These are phyloP conservation scores for Claviceps sp. DNA, from an alignment of 2,329 filamentous ascomycete species.

Conservation along the genomic window DNA sequence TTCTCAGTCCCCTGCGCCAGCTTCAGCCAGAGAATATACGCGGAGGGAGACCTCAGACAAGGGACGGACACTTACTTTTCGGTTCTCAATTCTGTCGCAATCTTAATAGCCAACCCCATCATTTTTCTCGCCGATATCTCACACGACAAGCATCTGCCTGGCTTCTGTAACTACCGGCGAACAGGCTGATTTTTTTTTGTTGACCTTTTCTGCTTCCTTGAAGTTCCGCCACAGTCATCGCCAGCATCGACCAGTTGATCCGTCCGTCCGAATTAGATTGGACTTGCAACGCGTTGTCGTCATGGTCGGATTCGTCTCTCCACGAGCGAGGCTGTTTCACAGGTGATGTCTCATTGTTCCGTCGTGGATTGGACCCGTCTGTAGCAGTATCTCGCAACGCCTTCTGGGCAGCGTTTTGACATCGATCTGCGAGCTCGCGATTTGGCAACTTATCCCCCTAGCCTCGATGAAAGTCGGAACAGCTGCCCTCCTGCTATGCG, in stretches of 20 bases:
- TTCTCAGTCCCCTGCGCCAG: background rate
- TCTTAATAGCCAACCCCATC: background rate
- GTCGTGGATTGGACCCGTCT: background rate
- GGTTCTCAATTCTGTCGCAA: background rate
- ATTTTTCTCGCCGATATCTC: background rate
- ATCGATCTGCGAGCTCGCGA: background rate
- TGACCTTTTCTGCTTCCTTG: background rate
- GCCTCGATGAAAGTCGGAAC: slow-evolving; percentile 10
- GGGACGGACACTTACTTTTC: background rate
- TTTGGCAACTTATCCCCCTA: background rate
- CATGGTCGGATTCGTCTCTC: slow-evolving; percentile 2
- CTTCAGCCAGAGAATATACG: background rate
- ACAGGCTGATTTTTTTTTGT: background rate
- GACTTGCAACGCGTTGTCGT: background rate
- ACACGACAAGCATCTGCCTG: background rate
- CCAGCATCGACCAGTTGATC: background rate
- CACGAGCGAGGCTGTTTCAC: slow-evolving; percentile 1
- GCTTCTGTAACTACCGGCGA: background rate
- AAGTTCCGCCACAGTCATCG: too few species aligned
- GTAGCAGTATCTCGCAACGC: too few species aligned
- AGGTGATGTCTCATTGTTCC: slow-evolving; percentile 4
- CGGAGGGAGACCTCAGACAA: background rate
- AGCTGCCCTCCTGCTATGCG: slow-evolving; percentile 7
- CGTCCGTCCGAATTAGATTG: background rate
- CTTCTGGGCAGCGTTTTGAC: too few species aligned